These are phyloP conservation scores for Leucogyrophana mollusca DNA, from an alignment of 768 basidiomycete genomes.

Conservation along the genomic window DNA sequence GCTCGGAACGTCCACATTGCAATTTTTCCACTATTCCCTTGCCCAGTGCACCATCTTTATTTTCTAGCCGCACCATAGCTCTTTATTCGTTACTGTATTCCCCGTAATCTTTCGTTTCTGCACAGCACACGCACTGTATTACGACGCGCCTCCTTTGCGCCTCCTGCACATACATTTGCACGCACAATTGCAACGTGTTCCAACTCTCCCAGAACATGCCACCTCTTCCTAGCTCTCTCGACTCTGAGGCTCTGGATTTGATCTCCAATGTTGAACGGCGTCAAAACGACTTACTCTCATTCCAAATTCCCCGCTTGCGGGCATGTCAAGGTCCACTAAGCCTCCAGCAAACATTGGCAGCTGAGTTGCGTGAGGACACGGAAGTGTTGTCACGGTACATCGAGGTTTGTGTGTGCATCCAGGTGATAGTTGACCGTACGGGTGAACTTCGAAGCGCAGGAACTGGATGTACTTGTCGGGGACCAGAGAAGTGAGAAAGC, in stretches of 20 bases:
- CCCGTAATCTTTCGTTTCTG: no score
- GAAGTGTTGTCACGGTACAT: conserved; percentile 59
- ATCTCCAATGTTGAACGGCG: conserved; percentile 55
- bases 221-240: conserved; percentile 55
- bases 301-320: conserved; percentile 74
- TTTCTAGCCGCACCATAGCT: no score
- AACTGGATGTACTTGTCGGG: conserved; percentile 66
- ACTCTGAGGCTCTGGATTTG: conserved; percentile 47
- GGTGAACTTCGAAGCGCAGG: conserved; percentile 35
- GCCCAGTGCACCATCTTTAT: no score
- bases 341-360: conserved; percentile 69
- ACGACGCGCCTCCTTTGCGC: no score
- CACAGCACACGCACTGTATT: no score
- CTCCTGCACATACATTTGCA: no score
- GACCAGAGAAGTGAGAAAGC: conserved; percentile 64
- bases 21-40: no score
- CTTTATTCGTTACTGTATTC: no score
- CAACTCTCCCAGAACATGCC: conserved; percentile 45
- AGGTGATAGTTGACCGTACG: background rate
- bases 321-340: conserved; percentile 67
- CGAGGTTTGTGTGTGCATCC: conserved; percentile 46
- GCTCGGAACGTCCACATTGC: no score
- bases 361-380: conserved; percentile 77
- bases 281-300: conserved; percentile 60
- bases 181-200: no score